Evolutionary conservation across 2,329 filamentous ascomycete species (phyloP).

Genomic region (Pseudogymnoascus sp.): DNA sequence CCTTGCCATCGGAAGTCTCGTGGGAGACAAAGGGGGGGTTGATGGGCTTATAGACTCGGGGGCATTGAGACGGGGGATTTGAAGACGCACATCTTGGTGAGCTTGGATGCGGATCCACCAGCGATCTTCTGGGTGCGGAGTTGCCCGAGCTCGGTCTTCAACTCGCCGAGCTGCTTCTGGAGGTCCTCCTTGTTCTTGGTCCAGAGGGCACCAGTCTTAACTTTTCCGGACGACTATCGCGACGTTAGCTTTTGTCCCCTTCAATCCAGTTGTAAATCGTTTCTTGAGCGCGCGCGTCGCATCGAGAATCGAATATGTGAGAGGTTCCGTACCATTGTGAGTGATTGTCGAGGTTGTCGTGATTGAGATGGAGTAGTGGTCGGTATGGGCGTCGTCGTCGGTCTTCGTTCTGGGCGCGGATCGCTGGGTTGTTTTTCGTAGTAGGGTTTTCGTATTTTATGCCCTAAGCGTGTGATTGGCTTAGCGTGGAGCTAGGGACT

Average conservation of each 20-base stretch:
- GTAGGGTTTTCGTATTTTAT: slow-evolving; percentile 10
- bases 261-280: not conserved
- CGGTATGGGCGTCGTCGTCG: slow-evolving; percentile 20
- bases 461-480: slow-evolving; percentile 7
- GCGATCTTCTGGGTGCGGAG: slow-evolving; percentile 98
- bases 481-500: not conserved
- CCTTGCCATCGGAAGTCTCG: not conserved
- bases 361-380: slow-evolving; percentile 21
- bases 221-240: slow-evolving; percentile 53
- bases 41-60: slow-evolving; percentile 10
- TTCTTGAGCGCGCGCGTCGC: not conserved
- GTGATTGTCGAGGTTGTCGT: slow-evolving; percentile 20
- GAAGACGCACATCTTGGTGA: slow-evolving; percentile 83
- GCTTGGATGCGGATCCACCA: slow-evolving; percentile 84
- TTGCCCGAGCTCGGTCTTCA: slow-evolving; percentile 93
- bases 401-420: slow-evolving; percentile 12
- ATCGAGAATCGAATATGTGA: slow-evolving; percentile 6
- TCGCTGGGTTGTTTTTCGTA: slow-evolving; percentile 10
- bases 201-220: slow-evolving; percentile 97
- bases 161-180: slow-evolving; percentile 85
- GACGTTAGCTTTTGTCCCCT: slow-evolving; percentile 26
- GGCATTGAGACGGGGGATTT: slow-evolving; percentile 15
- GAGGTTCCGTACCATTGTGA: slow-evolving; percentile 28
- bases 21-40: not conserved
- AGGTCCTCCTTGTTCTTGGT: slow-evolving; percentile 99